Conservation (phyloP, 2,329 filamentous ascomycete genomes). For the Epichloe gansuensis region DNA sequence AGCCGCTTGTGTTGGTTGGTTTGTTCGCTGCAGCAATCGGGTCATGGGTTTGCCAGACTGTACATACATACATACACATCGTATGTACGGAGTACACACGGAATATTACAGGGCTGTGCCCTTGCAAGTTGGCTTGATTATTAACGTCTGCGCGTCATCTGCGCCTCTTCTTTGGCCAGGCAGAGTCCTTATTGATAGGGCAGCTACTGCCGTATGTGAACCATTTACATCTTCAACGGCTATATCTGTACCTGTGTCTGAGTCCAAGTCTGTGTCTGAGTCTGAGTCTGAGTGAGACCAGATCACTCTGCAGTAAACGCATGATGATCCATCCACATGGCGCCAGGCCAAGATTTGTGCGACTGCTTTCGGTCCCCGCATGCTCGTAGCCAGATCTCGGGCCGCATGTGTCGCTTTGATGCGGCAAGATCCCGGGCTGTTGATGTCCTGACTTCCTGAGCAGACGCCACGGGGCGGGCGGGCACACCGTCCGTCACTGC, state of each 20-base stretch:
- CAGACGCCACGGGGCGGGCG: background rate
- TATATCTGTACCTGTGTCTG: too few relatives aligned
- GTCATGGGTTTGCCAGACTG: too few relatives aligned
- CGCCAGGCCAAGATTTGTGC: background rate
- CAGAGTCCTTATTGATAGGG: too few relatives aligned
- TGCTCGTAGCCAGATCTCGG: background rate
- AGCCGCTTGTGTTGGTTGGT: background rate
- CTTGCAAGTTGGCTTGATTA: background rate
- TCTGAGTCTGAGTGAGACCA: too few relatives aligned
- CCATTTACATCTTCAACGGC: too few relatives aligned
- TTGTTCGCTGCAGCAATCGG: background rate
- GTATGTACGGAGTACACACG: too few relatives aligned
- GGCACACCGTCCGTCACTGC: background rate
- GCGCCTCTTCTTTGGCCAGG: too few relatives aligned
- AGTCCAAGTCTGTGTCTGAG: too few relatives aligned
- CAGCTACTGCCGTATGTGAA: too few relatives aligned
- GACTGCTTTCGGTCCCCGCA: background rate
- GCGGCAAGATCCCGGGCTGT: background rate
- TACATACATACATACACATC: too few relatives aligned
- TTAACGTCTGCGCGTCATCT: background rate
- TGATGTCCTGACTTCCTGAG: background rate
- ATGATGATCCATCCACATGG: background rate
- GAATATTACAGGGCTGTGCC: background rate
- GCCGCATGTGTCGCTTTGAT: background rate
- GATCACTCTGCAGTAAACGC: background rate